Base-by-base conservation (phyloP, 805 yeast genomes). In the Candida xiaguanensis region DNA sequence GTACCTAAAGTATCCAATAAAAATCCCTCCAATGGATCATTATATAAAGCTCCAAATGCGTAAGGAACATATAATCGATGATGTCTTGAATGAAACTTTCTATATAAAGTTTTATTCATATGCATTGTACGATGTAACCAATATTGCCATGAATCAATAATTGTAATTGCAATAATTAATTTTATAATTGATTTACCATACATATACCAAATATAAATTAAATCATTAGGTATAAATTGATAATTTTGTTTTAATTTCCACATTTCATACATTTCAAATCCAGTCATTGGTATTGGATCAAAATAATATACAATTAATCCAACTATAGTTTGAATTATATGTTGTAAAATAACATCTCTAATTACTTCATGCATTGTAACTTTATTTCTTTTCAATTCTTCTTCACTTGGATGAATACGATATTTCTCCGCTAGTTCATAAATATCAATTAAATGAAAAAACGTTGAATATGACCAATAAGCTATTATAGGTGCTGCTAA, bases 121-220 rank as follows among this genome's bases (percentile, higher is more conserved):
- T 93, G 99, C 98, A 93, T 90, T 47, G 74, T 58, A 45, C 96
- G 75, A 61, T 93, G 99, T 46, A 90, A 70, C 72, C 80, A 78
- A 62, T 85, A 93, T 65, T 93, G 99, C 99, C 99, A 93, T 3
- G 95, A 75, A 59, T 93, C 99, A 51, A 93, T 75, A 46, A 93
- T 67, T 37, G 78, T 56, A 53, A 89, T 82, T 2, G 95, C 96
- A 22, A 70, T 34, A 11, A 64, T 35, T 23, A 88, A 60, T 48
- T 79, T 80, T n/a, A 77, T 19, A 1, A 65, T 31, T 1, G 96
- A 80, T 49, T 78, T 55, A 4, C 84, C 86, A 51, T 79, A 78
- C 67, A 74, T 70, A 61, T 86, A 88, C 16, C 71, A 52, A 34
- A 70, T 57, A 48, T 71, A 74, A 20, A 85, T 68, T 8, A 66